Base-by-base conservation (phyloP, 495 filamentous ascomycete genomes). In the Lophium mytilinum region DNA sequence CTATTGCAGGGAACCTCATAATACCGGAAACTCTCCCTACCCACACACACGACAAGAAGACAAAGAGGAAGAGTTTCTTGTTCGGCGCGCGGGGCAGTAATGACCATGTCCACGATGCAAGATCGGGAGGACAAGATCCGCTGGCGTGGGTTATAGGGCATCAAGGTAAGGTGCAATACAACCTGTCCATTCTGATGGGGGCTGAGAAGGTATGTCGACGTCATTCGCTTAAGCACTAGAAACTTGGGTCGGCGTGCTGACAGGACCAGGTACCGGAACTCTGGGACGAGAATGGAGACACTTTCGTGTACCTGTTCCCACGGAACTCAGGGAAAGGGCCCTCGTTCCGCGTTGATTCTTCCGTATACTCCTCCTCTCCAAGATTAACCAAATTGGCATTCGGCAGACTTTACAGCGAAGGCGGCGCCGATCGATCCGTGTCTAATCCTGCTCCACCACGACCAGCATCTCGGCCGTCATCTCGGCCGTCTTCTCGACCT, bases 221-320 rank as follows among this genome's bases (percentile, higher is more conserved):
- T 43, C 37, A 2, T 12, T 10, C 30, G 15, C 12, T 10, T 11
- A 52, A 52, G 18, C 5, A 30, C 34, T 40, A 37, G 17, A 10
- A 10, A n/a, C 3, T 40, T 36, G 34, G 34, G 33, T 2, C 3
- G 18, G 36, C 21, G 18, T 33, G 12, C 49, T 52, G 33, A 52
- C 49, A 17, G 49, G 37, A 48, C 45, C 57, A 92, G 86, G 80
- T 95, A 10, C 76, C 83, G 0, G 94, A 97, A 71, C 70, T 98
- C 33, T 97, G 94, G 94, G 85, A 90, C 61, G 86, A 93, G 37
- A 66, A 76, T 41, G 89, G 87, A 17, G 86, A 92, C 66, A 86
- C 89, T n/a, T 82, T 82, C 52, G 80, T 98, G 24, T 95, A 93
- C 65, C 73, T 97, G 8, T 87, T 88, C 64, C 81, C 89, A 2